Evolutionary conservation across 2,329 filamentous ascomycete species (phyloP).

Genomic region (Penicillium vulpinum): DNA sequence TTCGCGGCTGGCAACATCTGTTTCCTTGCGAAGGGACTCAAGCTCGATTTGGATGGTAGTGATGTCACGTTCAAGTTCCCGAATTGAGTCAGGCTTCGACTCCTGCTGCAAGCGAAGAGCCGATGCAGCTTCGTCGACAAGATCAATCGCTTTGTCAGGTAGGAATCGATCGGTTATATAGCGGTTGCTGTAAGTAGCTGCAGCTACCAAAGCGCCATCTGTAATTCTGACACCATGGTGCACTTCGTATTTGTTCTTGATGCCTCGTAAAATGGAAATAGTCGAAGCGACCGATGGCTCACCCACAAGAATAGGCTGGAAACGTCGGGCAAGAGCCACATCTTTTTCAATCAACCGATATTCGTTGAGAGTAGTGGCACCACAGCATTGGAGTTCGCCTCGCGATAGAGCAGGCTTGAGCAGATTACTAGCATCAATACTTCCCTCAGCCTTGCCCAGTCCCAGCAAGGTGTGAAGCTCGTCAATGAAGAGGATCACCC

Average conservation of each 20-base stretch:
- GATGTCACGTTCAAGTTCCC: slow-evolving; percentile 87
- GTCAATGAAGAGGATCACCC: slow-evolving; percentile 92
- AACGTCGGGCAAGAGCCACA: slow-evolving; percentile 84
- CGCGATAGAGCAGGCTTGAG: slow-evolving; percentile 91
- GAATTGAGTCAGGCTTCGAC: slow-evolving; percentile 92
- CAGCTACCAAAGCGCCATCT: slow-evolving; percentile 86
- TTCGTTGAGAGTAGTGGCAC: slow-evolving; percentile 88
- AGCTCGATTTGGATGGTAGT: slow-evolving; percentile 98
- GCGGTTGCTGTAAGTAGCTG: slow-evolving; percentile 87
- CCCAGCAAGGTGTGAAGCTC: slow-evolving; percentile 90
- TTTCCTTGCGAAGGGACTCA: slow-evolving; percentile 91
- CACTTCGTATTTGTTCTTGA: slow-evolving; percentile 97
- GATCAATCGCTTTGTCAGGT: slow-evolving; percentile 94
- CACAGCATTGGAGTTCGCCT: slow-evolving; percentile 91
- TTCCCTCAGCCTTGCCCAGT: slow-evolving; percentile 91
- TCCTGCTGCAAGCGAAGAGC: slow-evolving; percentile 90
- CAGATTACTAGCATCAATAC: slow-evolving; percentile 92
- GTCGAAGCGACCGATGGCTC: slow-evolving; percentile 91
- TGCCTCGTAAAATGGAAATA: slow-evolving; percentile 90
- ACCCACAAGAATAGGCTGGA: slow-evolving; percentile 91
- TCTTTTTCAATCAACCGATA: slow-evolving; percentile 96
- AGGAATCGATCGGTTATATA: slow-evolving; percentile 96
- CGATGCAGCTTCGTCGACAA: slow-evolving; percentile 94
- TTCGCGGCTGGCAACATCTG: slow-evolving; percentile 83
- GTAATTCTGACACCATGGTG: slow-evolving; percentile 96